These are phyloP conservation scores for Neophaeococcomyces aloes DNA, from an alignment of 2,329 filamentous ascomycete genomes.

Conservation along the genomic window DNA sequence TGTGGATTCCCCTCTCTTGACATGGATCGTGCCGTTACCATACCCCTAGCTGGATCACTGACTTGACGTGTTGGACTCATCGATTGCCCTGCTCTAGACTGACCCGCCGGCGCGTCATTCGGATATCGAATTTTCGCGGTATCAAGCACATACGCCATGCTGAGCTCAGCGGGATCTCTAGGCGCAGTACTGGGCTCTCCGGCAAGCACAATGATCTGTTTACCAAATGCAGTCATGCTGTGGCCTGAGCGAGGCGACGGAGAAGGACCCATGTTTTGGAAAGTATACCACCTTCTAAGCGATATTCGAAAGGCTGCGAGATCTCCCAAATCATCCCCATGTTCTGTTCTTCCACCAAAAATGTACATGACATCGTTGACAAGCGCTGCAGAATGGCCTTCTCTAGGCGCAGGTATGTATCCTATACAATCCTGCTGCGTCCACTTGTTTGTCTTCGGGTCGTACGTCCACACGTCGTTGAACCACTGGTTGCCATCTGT, in stretches of 20 bases:
- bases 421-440: conserved; percentile 87
- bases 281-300: conserved; percentile 92
- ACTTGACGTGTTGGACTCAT: conserved; percentile 31
- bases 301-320: conserved; percentile 75
- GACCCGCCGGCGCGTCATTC: conserved; percentile 50
- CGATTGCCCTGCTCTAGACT: conserved; percentile 30
- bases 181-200: conserved; percentile 87
- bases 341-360: conserved; percentile 90
- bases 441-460: conserved; percentile 74
- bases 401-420: conserved; percentile 85
- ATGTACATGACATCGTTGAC: conserved; percentile 99
- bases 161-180: conserved; percentile 70
- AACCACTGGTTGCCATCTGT: conserved; percentile 97
- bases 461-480: conserved; percentile 97
- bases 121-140: conserved; percentile 95
- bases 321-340: conserved; percentile 84
- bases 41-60: conserved; percentile 37
- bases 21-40: conserved; percentile 29
- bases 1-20: conserved; percentile 32
- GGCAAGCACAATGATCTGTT: conserved; percentile 82
- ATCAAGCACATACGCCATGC: conserved; percentile 82
- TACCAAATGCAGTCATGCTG: conserved; percentile 92
- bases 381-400: conserved; percentile 86
- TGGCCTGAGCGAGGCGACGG: conserved; percentile 89
- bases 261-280: conserved; percentile 97